Percentiles rank a stretch among this genome's conserved stretches.
Conservation (phyloP, 2,329 filamentous ascomycete species). For the Fusarium armeniacum region DNA sequence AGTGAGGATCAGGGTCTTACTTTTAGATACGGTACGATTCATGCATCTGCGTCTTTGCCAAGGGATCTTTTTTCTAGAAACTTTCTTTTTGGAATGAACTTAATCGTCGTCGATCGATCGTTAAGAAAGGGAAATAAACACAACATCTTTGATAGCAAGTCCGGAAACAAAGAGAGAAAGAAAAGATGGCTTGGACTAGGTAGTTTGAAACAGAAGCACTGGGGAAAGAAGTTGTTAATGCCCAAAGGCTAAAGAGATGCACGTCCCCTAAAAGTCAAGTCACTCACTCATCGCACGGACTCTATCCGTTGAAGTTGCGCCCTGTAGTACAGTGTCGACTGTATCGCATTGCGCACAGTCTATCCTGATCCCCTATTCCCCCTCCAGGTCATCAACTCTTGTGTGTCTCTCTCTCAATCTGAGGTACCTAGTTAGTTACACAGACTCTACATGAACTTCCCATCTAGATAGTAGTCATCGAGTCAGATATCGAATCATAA, state of each 20-base stretch:
- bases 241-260: slow-evolving; percentile 34
- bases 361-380: slow-evolving; percentile 34
- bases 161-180: slow-evolving; percentile 6
- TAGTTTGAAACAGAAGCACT: slow-evolving; percentile 51
- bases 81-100: slow-evolving; percentile 7
- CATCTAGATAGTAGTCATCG: neutral
- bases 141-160: neutral
- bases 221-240: slow-evolving; percentile 29
- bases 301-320: slow-evolving; percentile 21
- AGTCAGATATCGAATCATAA: slow-evolving; percentile 15
- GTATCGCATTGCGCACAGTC: slow-evolving; percentile 21
- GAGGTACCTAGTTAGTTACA: neutral
- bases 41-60: slow-evolving; percentile 13
- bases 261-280: slow-evolving; percentile 25
- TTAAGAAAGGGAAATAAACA: neutral
- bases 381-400: slow-evolving; percentile 23
- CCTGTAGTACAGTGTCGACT: slow-evolving; percentile 35
- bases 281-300: slow-evolving; percentile 37
- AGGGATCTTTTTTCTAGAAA: slow-evolving; percentile 24
- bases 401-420: neutral
- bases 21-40: slow-evolving; percentile 18
- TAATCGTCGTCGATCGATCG: neutral
- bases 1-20: slow-evolving; percentile 22
- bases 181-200: slow-evolving; percentile 28
- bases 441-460: neutral